phyloP scores from a whole-genome alignment of 2,329 filamentous ascomycete species.

The Colletotrichum chlorophyti region DNA sequence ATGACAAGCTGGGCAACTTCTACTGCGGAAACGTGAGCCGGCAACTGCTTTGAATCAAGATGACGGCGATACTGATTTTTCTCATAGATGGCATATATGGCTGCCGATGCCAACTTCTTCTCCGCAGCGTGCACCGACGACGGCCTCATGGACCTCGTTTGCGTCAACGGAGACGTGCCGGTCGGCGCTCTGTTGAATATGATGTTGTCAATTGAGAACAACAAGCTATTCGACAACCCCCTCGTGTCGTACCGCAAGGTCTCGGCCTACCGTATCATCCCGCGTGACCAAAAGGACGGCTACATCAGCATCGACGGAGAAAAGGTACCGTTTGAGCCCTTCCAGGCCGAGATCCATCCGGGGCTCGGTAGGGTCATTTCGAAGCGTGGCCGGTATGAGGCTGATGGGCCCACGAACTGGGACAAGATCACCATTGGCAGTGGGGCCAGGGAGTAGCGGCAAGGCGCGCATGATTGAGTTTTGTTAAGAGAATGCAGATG shows the following conservation, averaged over 20 bases:
- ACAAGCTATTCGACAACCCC: conserved; percentile 80
- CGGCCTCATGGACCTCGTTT: conserved; percentile 85
- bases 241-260: conserved; percentile 85
- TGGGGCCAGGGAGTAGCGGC: conserved; percentile 32
- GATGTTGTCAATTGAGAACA: conserved; percentile 74
- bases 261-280: conserved; percentile 84
- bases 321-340: conserved; percentile 82
- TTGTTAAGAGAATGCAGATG: no score
- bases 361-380: conserved; percentile 86
- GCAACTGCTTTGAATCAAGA: not conserved
- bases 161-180: conserved; percentile 77
- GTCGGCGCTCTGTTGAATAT: conserved; percentile 71
- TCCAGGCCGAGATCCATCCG: conserved; percentile 88
- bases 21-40: conserved; percentile 84
- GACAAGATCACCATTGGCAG: conserved; percentile 46
- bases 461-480: no score
- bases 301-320: conserved; percentile 97
- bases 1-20: conserved; percentile 86
- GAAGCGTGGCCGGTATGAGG: conserved; percentile 76
- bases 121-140: conserved; percentile 82
- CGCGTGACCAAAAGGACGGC: conserved; percentile 73
- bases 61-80: conserved; percentile 13
- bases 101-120: conserved; percentile 87
- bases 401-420: conserved; percentile 60
- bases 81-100: conserved; percentile 91